These are phyloP conservation scores for Achaetomium macrosporum DNA, from an alignment of 2,329 filamentous ascomycete species.

Conservation along the genomic window DNA sequence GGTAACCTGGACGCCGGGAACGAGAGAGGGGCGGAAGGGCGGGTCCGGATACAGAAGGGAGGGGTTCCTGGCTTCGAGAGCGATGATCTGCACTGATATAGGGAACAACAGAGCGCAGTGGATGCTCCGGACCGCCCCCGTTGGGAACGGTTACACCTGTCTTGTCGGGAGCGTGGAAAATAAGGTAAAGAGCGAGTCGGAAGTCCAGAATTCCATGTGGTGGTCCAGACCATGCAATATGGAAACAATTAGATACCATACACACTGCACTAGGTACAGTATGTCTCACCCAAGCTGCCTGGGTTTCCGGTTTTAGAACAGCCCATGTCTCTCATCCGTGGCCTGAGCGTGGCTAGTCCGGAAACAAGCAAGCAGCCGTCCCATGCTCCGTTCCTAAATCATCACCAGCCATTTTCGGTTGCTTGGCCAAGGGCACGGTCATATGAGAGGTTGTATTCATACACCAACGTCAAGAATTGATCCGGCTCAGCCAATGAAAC, in stretches of 20 bases:
- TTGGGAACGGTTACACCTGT: slow-evolving; percentile 1
- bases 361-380: neutral
- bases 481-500: slow-evolving; percentile 17
- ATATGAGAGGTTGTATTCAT: neutral
- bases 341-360: neutral
- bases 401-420: slow-evolving; percentile 1
- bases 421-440: neutral
- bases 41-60: neutral
- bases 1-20: slow-evolving; percentile 23
- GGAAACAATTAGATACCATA: neutral
- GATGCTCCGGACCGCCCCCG: slow-evolving; percentile 9
- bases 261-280: neutral
- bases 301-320: slow-evolving; percentile 2
- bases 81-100: slow-evolving; percentile 1
- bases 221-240: slow-evolving; percentile 4
- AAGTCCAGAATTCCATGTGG: neutral
- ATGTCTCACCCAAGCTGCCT: slow-evolving; percentile 6
- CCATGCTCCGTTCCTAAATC: slow-evolving; percentile 18
- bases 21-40: slow-evolving; percentile 2
- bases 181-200: neutral
- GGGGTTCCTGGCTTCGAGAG: neutral
- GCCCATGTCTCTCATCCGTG: neutral
- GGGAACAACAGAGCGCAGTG: neutral
- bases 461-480: slow-evolving; percentile 5
- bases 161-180: neutral